Evolutionary conservation across 2,329 filamentous ascomycete species (phyloP).

Genomic region (Alternaria metachromatica): DNA sequence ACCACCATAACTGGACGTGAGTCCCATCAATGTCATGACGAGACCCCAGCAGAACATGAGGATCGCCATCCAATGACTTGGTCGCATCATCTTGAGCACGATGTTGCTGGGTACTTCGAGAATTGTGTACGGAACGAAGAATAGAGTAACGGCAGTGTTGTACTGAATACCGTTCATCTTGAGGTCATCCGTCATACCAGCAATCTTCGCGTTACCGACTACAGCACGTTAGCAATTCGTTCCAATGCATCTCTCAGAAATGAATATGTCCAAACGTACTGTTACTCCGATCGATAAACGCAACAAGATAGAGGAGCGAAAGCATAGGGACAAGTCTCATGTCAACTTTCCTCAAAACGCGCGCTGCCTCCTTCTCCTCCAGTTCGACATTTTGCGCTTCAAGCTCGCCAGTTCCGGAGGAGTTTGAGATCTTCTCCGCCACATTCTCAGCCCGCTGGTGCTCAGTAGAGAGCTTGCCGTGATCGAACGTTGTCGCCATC

Average conservation of each 20-base stretch:
- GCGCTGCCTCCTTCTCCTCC: conserved; percentile 34
- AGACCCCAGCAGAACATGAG: conserved; percentile 51
- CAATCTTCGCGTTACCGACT: conserved; percentile 53
- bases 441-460: conserved; percentile 33
- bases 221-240: conserved; percentile 8
- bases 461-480: conserved; percentile 8
- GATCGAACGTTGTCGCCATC: conserved; percentile 27
- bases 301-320: conserved; percentile 44
- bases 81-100: conserved; percentile 52
- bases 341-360: conserved; percentile 47
- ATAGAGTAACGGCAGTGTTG: conserved; percentile 50
- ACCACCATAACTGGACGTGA: conserved; percentile 56
- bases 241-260: background rate
- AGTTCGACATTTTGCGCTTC: conserved; percentile 34
- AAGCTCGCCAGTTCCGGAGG: conserved; percentile 26
- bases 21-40: conserved; percentile 52
- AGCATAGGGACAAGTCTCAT: conserved; percentile 39
- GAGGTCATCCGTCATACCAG: conserved; percentile 49
- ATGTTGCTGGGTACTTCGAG: conserved; percentile 50
- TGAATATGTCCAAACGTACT: conserved; percentile 16
- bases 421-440: conserved; percentile 32
- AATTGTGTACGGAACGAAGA: conserved; percentile 51
- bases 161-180: conserved; percentile 48
- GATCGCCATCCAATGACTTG: conserved; percentile 50
- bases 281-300: conserved; percentile 45